Conservation (phyloP, 371 early-diverging fungal species). For the Conidiobolus incongruus region DNA sequence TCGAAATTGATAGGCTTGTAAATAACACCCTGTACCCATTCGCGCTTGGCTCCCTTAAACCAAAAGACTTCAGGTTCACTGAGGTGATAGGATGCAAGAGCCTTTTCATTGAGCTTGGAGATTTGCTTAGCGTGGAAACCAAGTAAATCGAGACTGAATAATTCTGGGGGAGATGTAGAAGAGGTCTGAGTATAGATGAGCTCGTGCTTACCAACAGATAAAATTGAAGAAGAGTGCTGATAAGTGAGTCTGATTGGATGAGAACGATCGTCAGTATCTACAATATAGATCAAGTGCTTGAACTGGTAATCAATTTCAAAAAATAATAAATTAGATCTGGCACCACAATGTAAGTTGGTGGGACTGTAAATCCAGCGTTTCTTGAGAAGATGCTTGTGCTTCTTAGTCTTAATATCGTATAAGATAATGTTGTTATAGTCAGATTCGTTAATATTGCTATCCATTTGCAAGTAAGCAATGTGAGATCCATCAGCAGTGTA, state of each 20-base stretch:
- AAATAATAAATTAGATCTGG: slow-evolving; percentile 18
- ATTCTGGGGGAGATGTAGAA: slow-evolving; percentile 20
- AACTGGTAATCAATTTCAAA: slow-evolving; percentile 34
- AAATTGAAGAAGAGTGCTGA: slow-evolving; percentile 17
- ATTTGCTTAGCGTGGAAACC: slow-evolving; percentile 10
- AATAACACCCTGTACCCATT: slow-evolving; percentile 43
- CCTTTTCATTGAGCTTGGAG: slow-evolving; percentile 10
- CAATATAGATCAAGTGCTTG: slow-evolving; percentile 22
- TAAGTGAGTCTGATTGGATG: slow-evolving; percentile 26
- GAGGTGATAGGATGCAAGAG: slow-evolving; percentile 9
- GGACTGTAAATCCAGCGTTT: slow-evolving; percentile 41
- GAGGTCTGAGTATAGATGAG: slow-evolving; percentile 14
- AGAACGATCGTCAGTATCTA: slow-evolving; percentile 17
- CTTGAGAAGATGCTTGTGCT: no score
- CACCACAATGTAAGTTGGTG: slow-evolving; percentile 27
- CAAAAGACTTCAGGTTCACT: slow-evolving; percentile 28
- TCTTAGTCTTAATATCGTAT: slow-evolving; percentile 3
- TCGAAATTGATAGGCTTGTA: slow-evolving; percentile 41
- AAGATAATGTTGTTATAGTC: slow-evolving; percentile 47
- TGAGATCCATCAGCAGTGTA: slow-evolving; percentile 28
- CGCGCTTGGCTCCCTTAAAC: slow-evolving; percentile 36
- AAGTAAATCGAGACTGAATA: slow-evolving; percentile 12
- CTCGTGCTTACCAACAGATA: slow-evolving; percentile 14
- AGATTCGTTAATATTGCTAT: slow-evolving; percentile 37
- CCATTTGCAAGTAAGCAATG: slow-evolving; percentile 53